Evolutionary conservation across 2,329 filamentous ascomycete genomes (phyloP), one percentile per base, ranked within the genome.

Genomic region (Colletotrichum sp.): DNA sequence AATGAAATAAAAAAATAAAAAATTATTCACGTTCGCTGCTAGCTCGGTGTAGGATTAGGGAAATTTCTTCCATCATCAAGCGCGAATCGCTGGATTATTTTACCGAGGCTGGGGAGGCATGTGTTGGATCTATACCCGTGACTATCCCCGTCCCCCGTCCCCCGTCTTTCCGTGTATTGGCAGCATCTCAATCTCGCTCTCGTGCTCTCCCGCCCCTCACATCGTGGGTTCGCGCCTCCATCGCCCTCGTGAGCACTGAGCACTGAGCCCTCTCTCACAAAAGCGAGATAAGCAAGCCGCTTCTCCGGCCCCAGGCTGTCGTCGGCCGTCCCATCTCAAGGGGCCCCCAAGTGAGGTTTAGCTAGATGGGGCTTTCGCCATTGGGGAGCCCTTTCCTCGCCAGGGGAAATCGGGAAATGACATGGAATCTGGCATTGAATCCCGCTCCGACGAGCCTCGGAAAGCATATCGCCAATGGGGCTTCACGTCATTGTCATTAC

Each of bases 401-500:
- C 36, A 25, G 32, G 66, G 39, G 48, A 22, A 59, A 59, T 44
- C 34, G 67, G 67, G 67, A 69, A 69, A 69, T 69, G 57, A 63
- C 60, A 36, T 63, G 60, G 60, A 69, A 61, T 69, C 55, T 69
- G 36, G 55, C 67, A 68, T 69, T 25, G 55, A 69, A 69, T 39
- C 34, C 52, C 30, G 30, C 66, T 44, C 66, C 66, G 52, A 68
- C 16, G 9, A 44, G 34, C 52, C 67, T 69, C 67, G 55, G 67
- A 69, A 48, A 32, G 34, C 32, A 44, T 61, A 32, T 69, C 67
- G 67, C 57, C 67, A 61, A 69, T 69, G 67, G 67, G 67, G 67
- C 67, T 61, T 69, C 55, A 69, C 57, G 67, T 69, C 67, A 69
- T 69, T 60, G 55, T 69, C 67, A 69, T 69, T 69, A 69, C 67